phyloP scores from a whole-genome alignment of 2,329 filamentous ascomycete species.

The Fragosphaeria purpurea region DNA sequence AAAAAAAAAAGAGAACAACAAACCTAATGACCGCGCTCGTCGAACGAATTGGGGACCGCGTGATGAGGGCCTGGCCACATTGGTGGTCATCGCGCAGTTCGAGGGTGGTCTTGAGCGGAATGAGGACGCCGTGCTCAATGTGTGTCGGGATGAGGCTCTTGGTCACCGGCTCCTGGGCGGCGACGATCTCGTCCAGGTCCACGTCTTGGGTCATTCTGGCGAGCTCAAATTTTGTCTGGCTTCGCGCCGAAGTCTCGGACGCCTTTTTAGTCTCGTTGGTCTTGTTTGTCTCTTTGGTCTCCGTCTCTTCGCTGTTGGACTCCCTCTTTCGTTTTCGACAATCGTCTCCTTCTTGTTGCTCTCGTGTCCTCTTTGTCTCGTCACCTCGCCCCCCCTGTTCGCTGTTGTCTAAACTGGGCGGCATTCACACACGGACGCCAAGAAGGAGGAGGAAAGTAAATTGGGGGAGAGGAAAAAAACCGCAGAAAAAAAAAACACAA shows the following conservation, averaged over 20 bases:
- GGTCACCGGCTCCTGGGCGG: conserved; percentile 22
- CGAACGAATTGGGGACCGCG: conserved; percentile 59
- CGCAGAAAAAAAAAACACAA: background rate
- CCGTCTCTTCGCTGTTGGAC: background rate
- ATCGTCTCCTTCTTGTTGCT: conserved; percentile 6
- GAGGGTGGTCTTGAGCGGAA: conserved; percentile 54
- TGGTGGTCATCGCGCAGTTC: conserved; percentile 51
- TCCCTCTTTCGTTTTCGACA: conserved; percentile 7
- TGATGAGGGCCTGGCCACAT: conserved; percentile 56
- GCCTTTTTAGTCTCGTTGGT: background rate
- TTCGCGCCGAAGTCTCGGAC: background rate
- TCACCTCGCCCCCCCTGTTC: conserved; percentile 4
- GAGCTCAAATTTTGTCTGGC: conserved; percentile 5
- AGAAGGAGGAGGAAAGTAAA: background rate
- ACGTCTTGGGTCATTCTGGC: conserved; percentile 12
- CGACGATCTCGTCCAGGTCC: conserved; percentile 14
- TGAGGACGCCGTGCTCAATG: conserved; percentile 38
- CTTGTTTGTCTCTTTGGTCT: background rate
- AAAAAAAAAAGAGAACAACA: conserved; percentile 21
- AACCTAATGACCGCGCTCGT: conserved; percentile 67
- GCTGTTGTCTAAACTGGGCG: background rate
- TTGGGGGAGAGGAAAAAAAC: background rate
- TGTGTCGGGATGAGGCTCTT: conserved; percentile 23
- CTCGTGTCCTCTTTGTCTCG: conserved; percentile 3
- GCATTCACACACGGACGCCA: conserved; percentile 5